Percentiles rank a stretch among this genome's conserved stretches.
Conservation (phyloP, 768 basidiomycete species). For the Boletus rubroflammeus region DNA sequence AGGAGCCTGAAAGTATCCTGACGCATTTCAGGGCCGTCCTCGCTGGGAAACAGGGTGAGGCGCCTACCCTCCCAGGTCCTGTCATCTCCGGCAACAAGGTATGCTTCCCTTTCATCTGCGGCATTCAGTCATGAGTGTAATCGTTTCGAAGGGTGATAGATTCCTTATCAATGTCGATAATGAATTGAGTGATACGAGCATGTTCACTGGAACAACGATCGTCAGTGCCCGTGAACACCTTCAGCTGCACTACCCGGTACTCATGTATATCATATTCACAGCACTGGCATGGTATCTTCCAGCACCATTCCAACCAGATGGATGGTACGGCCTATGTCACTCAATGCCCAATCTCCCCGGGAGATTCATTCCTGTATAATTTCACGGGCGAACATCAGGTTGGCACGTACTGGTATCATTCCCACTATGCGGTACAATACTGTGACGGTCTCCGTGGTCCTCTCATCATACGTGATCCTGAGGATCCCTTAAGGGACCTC, state of each 20-base stretch:
- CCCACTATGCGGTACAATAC: conserved; percentile 5
- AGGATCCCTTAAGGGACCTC: conserved; percentile 16
- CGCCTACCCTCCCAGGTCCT: conserved; percentile 36
- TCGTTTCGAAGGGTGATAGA: conserved; percentile 13
- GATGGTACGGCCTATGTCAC: conserved; percentile 38
- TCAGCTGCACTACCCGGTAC: too few relatives aligned
- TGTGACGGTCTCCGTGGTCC: conserved; percentile 38
- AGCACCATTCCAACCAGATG: conserved; percentile 19
- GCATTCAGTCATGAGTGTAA: neutral
- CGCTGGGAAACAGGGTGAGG: conserved; percentile 26
- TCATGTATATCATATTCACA: conserved; percentile 9
- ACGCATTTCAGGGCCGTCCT: conserved; percentile 30
- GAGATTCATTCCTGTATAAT: neutral
- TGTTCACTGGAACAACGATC: conserved; percentile 20
- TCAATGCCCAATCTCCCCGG: conserved; percentile 37
- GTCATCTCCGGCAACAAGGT: conserved; percentile 40
- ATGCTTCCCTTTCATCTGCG: neutral
- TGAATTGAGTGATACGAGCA: conserved; percentile 18
- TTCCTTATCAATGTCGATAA: conserved; percentile 18
- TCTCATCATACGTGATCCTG: conserved; percentile 6
- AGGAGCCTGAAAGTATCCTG: neutral
- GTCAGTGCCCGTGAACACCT: conserved; percentile 10
- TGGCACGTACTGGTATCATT: neutral
- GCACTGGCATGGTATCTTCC: conserved; percentile 29
- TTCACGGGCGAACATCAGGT: conserved; percentile 18